A percentile compares a stretch with the other conserved stretches of the same genome.
These are phyloP conservation scores for Alternaria rosae DNA, from an alignment of 2,329 filamentous ascomycete genomes.

Conservation along the genomic window DNA sequence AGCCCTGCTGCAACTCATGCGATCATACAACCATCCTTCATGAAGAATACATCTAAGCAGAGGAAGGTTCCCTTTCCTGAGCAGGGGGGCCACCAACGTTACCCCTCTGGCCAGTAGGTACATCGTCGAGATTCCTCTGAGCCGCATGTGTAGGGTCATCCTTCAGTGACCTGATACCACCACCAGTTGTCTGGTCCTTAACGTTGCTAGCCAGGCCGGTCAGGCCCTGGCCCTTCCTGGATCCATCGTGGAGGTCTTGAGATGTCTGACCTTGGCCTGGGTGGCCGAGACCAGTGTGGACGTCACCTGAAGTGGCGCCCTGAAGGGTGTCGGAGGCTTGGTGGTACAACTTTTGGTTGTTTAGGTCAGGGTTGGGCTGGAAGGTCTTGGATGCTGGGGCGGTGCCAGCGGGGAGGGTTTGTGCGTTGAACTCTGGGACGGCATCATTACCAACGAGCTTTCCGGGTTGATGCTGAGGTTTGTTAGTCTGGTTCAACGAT, in stretches of 20 bases:
- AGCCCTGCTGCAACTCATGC: background rate
- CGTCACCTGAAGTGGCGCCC: conserved; percentile 62
- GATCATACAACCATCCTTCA: background rate
- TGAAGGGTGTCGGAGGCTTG: conserved; percentile 56
- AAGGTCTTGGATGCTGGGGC: conserved; percentile 62
- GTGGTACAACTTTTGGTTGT: conserved; percentile 54
- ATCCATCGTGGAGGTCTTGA: conserved; percentile 58
- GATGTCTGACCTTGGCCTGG: conserved; percentile 59
- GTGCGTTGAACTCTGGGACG: conserved; percentile 68
- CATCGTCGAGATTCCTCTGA: conserved; percentile 51
- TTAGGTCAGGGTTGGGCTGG: conserved; percentile 55
- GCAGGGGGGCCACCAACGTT: conserved; percentile 40
- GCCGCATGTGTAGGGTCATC: conserved; percentile 44
- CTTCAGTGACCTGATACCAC: conserved; percentile 32
- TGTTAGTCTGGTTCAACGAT: background rate
- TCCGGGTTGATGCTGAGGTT: conserved; percentile 68
- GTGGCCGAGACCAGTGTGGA: conserved; percentile 62
- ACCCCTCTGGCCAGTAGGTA: conserved; percentile 44
- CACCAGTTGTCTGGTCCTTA: conserved; percentile 11
- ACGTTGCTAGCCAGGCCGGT: conserved; percentile 51
- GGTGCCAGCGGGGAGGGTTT: conserved; percentile 68
- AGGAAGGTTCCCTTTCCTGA: conserved; percentile 44
- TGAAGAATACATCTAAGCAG: background rate
- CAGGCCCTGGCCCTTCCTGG: conserved; percentile 54
- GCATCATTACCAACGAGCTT: conserved; percentile 65